phyloP scores from a whole-genome alignment of 768 basidiomycete species.

The Lactarius vividus region DNA sequence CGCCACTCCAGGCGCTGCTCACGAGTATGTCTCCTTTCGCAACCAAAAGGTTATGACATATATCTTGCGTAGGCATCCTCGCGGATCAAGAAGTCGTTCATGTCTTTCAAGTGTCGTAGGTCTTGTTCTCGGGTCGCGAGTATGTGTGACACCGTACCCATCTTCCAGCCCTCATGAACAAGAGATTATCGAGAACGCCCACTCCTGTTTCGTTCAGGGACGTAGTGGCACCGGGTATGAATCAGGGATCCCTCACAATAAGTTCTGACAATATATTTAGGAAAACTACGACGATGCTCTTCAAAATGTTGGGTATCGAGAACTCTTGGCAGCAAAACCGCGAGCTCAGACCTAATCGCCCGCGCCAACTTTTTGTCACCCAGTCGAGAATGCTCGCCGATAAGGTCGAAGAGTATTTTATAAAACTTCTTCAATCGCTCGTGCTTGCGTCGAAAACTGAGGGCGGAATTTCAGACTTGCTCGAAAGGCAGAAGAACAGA shows the following conservation, averaged over 20 bases:
- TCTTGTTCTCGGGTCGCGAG: not conserved
- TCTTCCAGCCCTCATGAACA: constrained; percentile 25
- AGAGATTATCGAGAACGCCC: constrained; percentile 24
- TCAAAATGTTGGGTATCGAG: constrained; percentile 71
- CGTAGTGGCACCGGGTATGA: constrained; percentile 70
- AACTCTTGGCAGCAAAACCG: constrained; percentile 44
- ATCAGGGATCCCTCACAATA: not conserved
- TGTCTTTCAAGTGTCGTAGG: constrained; percentile 28
- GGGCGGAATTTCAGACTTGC: constrained; percentile 38
- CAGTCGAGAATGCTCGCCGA: constrained; percentile 62
- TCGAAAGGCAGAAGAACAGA: constrained; percentile 26
- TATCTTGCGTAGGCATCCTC: constrained; percentile 19
- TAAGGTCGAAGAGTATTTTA: constrained; percentile 70
- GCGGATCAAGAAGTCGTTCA: constrained; percentile 23
- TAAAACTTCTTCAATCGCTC: constrained; percentile 48
- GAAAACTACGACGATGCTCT: constrained; percentile 76
- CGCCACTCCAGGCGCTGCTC: constrained; percentile 16
- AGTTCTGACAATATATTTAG: constrained; percentile 35
- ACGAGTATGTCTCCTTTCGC: constrained; percentile 5
- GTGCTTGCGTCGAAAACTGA: constrained; percentile 38
- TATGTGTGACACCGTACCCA: no score
- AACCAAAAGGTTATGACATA: not conserved
- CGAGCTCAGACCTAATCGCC: constrained; percentile 40
- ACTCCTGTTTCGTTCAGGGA: constrained; percentile 33
- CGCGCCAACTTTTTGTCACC: constrained; percentile 71